Evolutionary conservation across 306 rosid genomes (phyloP), one percentile per base, ranked within the genome.

Genomic region (Pterocarpus macrocarpus): DNA sequence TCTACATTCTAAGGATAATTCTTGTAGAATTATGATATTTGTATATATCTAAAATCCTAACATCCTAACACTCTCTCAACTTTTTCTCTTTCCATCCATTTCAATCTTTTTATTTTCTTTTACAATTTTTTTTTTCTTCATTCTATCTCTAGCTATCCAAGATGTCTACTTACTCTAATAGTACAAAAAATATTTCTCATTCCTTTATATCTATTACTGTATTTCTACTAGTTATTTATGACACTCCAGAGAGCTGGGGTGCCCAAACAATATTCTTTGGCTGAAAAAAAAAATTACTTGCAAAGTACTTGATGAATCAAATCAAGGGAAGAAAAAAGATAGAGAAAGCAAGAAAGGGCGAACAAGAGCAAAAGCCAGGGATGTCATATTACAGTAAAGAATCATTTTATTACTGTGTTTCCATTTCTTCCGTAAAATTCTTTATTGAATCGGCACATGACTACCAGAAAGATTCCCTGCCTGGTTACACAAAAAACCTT

Each of bases 381-480:
- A 75, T 58, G 72, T 30, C 77, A 50, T 47, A 82, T 72, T 82
- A 87, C 90, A 86, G 78, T 56, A 89, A 91, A 89, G 92, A 91
- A 91, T 91, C 35, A 69, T 88, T 72, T 86, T 75, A 79, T 84
- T 15, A 64, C 50, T 86, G 84, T 35, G 78, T 86, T 78, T 86
- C 47, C 76, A 75, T 71, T 72, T 76, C 82, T 71, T 82, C 64
- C 3, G 36, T 15, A 50, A 47, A 85, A 76, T 36, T 55, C 49
- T 78, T 82, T 86, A 61, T 80, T 82, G 55, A 85, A 74, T n/a
- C 36, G 68, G 82, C 53, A 80, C 78, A 78, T 58, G 71, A 33
- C 86, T 58, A 81, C 79, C 75, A 67, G 78, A 70, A 69, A 47
- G 73, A 57, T 44, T 69, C 76, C 73, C 73, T 33, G 75, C 82